Base-by-base conservation (phyloP, 2,329 filamentous ascomycete species). In the Calcarisporium arbuscula region DNA sequence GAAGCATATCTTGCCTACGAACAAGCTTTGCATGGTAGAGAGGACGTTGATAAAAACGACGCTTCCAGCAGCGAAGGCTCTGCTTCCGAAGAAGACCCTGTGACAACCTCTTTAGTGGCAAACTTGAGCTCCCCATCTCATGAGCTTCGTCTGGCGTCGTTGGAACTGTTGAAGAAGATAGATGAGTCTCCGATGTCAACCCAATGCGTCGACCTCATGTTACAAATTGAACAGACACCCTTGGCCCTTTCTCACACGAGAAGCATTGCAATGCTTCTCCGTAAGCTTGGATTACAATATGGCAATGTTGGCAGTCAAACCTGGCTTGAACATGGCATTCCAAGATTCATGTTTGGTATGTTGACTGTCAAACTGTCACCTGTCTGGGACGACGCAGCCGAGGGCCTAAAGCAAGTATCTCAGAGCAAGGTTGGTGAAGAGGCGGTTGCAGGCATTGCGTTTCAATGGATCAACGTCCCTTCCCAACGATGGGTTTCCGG, bases 301-400 rank as follows among this genome's bases (percentile, higher is more conserved):
- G 61, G 72, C 6, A 66, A 72, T 17, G 53, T 81, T 8, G 64
- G 67, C 26, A 62, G 73, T 3, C 68, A 74, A 23, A 74, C 74
- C 2, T 85, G 82, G 76, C 62, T 94, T 44, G 69, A 74, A 39
- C 71, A 74, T 48, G 77, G 87, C 6, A 72, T 96, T 19, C 85
- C 89, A 1, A 72, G 77, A 1, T 96, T 89, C 50, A 80, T 87
- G 48, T 95, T 95, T 48, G 92, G 92, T 31, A 74, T 95, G 59
- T 71, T 96, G 40, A 92, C 89, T 1, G 79, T 94, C 31, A 85
- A 83, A 46, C 70, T 95, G 44, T 76, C 88, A 1, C 87, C 87
- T 22, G 68, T 94, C 6, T 95, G 90, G 85, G 85, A 94, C 40
- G 86, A 94, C 49, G 76, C 85, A 1, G 77, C 82, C 32, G 74